These are phyloP conservation scores for Magnaporthiopsis incrustans DNA, from an alignment of 2,329 filamentous ascomycete species.

Conservation along the genomic window DNA sequence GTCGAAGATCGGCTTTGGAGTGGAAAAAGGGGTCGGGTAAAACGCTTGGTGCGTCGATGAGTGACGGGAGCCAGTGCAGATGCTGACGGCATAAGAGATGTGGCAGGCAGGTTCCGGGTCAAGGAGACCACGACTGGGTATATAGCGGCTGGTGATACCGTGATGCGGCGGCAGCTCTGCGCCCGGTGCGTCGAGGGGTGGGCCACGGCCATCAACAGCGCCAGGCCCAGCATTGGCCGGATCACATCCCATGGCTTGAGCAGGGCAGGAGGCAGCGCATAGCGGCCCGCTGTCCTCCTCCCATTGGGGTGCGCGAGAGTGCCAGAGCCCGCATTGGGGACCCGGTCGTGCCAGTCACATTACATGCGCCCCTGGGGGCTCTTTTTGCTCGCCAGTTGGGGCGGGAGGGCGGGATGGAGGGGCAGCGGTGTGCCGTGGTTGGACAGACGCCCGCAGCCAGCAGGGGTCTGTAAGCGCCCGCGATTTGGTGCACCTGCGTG, in stretches of 20 bases:
- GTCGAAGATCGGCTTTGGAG: neutral
- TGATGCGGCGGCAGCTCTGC: slow-evolving; percentile 15
- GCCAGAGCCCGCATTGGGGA: neutral
- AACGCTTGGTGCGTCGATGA: slow-evolving; percentile 42
- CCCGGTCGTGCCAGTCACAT: neutral
- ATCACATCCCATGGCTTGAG: neutral
- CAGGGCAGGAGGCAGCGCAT: neutral
- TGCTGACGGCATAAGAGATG: slow-evolving; percentile 17
- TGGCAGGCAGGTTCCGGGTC: slow-evolving; percentile 12
- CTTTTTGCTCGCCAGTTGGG: neutral
- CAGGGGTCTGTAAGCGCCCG: slow-evolving; percentile 7
- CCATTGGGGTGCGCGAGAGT: neutral
- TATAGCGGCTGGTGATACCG: slow-evolving; percentile 48
- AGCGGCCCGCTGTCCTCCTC: neutral
- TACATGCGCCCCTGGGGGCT: neutral
- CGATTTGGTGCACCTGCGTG: neutral
- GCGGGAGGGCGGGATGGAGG: slow-evolving; percentile 16
- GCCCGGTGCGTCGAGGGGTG: slow-evolving; percentile 31
- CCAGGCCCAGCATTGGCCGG: slow-evolving; percentile 25
- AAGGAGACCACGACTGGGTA: slow-evolving; percentile 30
- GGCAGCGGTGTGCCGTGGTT: slow-evolving; percentile 28
- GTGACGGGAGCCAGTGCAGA: slow-evolving; percentile 22
- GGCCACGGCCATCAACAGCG: slow-evolving; percentile 19
- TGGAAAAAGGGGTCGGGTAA: slow-evolving; percentile 26
- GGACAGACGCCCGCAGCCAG: slow-evolving; percentile 24